These are phyloP conservation scores for Coniferiporia sulphurascens DNA, from an alignment of 1,284 basidiomycete genomes.

Conservation along the genomic window DNA sequence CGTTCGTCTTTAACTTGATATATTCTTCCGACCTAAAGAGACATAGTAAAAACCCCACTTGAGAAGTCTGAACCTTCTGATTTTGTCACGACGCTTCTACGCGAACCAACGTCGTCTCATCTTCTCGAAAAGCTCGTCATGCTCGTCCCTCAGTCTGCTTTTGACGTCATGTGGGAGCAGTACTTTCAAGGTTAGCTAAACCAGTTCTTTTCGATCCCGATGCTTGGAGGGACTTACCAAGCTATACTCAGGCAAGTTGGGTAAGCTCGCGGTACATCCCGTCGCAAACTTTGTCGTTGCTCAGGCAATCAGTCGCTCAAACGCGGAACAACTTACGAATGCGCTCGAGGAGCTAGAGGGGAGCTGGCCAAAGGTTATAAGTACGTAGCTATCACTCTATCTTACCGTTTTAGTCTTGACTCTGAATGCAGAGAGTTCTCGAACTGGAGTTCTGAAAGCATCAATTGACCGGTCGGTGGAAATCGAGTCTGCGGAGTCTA, in stretches of 20 bases:
- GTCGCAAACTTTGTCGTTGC: constrained; percentile 91
- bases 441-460: constrained; percentile 67
- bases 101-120: constrained; percentile 84
- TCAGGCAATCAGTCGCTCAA: constrained; percentile 62
- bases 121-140: constrained; percentile 75
- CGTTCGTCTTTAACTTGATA: background rate
- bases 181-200: constrained; percentile 54
- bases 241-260: constrained; percentile 43
- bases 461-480: constrained; percentile 60
- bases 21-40: background rate
- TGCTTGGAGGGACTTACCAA: background rate
- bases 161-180: constrained; percentile 64
- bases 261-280: constrained; percentile 74
- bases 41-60: constrained; percentile 34
- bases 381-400: constrained; percentile 37
- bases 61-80: constrained; percentile 52
- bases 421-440: constrained; percentile 40
- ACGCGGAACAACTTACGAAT: constrained; percentile 49
- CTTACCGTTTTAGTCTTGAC: constrained; percentile 6
- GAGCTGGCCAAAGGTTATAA: constrained; percentile 46
- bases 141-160: constrained; percentile 57
- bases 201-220: background rate
- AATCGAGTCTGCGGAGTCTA: constrained; percentile 34
- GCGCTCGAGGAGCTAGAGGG: constrained; percentile 55
- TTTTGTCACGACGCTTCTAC: constrained; percentile 73